These are phyloP conservation scores for Fusarium camptoceras DNA, from an alignment of 2,329 filamentous ascomycete genomes.

Conservation along the genomic window DNA sequence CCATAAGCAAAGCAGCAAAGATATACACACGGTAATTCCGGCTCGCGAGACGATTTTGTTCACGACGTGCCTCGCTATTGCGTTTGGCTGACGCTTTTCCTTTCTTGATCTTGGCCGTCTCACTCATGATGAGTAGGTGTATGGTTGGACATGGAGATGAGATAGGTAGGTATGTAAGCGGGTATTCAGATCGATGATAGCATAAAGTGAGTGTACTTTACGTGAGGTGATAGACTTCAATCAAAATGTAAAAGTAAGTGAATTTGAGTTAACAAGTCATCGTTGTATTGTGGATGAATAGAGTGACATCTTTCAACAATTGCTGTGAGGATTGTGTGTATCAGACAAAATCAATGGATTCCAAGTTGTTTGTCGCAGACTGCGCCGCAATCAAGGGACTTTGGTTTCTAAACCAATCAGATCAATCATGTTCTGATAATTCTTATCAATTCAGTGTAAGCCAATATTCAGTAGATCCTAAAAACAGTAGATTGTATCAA, in stretches of 20 bases:
- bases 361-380: neutral
- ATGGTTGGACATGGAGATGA: neutral
- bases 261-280: neutral
- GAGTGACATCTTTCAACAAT: neutral
- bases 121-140: conserved; percentile 23
- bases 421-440: neutral
- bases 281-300: neutral
- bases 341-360: neutral
- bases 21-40: conserved; percentile 50
- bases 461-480: neutral
- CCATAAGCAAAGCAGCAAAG: conserved; percentile 7
- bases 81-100: conserved; percentile 36
- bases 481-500: neutral
- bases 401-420: conserved; percentile 16
- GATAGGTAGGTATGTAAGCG: conserved; percentile 11
- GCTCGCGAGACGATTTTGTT: conserved; percentile 46
- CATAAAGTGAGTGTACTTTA: neutral
- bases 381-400: neutral
- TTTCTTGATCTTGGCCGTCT: conserved; percentile 24
- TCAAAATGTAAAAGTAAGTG: neutral
- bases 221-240: neutral
- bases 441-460: neutral
- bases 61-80: conserved; percentile 42
- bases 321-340: neutral
- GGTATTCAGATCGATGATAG: neutral